These are phyloP conservation scores for Curvularia spicifera DNA, from an alignment of 2,329 filamentous ascomycete genomes.

Conservation along the genomic window DNA sequence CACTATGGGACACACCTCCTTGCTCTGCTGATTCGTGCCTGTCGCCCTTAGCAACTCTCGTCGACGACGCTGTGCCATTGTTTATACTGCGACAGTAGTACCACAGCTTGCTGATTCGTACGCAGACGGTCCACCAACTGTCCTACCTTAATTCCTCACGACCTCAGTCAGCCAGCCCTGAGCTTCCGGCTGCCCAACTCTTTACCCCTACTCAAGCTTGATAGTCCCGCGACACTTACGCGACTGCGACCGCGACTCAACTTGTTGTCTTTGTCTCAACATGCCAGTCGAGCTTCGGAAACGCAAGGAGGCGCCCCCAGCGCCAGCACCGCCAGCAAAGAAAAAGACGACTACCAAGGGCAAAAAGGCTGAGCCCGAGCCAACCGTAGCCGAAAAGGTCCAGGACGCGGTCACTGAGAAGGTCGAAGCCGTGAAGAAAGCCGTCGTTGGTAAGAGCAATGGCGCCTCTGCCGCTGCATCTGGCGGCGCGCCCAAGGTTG, in stretches of 20 bases:
- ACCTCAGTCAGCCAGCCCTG: slow-evolving; percentile 7
- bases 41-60: slow-evolving; percentile 8
- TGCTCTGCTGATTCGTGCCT: slow-evolving; percentile 9
- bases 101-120: slow-evolving; percentile 19
- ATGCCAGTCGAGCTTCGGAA: slow-evolving; percentile 67
- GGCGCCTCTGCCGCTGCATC: slow-evolving; percentile 29
- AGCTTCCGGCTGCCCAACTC: slow-evolving; percentile 11
- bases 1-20: slow-evolving; percentile 7
- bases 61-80: slow-evolving; percentile 13
- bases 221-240: slow-evolving; percentile 30
- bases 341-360: slow-evolving; percentile 54
- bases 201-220: slow-evolving; percentile 7
- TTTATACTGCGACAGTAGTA: slow-evolving; percentile 21
- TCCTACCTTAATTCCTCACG: slow-evolving; percentile 17
- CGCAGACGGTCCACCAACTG: slow-evolving; percentile 19
- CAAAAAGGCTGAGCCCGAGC: slow-evolving; percentile 39
- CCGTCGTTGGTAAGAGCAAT: slow-evolving; percentile 37
- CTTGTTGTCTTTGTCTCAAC: slow-evolving; percentile 31
- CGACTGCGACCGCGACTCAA: slow-evolving; percentile 21
- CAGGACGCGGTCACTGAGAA: slow-evolving; percentile 44
- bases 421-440: slow-evolving; percentile 43
- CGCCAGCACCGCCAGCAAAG: slow-evolving; percentile 56
- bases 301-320: slow-evolving; percentile 63
- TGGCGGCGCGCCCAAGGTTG: slow-evolving; percentile 48
- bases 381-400: slow-evolving; percentile 45